Conservation (phyloP, 331 rosid species). For the Pyrus hybrid region DNA sequence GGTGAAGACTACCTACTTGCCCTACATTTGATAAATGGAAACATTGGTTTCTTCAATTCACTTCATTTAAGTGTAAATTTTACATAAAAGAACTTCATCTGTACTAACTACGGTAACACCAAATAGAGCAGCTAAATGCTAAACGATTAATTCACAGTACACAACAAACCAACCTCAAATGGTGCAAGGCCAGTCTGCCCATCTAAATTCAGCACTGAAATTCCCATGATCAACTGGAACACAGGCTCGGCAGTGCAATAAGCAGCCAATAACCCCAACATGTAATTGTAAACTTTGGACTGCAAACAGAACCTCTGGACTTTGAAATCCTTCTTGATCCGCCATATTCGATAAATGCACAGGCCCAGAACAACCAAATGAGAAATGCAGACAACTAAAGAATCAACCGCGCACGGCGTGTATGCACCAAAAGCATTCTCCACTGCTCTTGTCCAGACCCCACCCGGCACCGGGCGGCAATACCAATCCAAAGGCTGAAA, state of each 20-base stretch:
- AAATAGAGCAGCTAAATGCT: background rate
- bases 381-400: constrained; percentile 57
- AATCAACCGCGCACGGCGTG: constrained; percentile 78
- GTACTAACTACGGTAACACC: background rate
- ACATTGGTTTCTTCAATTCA: background rate
- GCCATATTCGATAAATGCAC: constrained; percentile 74
- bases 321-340: constrained; percentile 52
- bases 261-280: constrained; percentile 59
- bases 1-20: background rate
- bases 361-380: constrained; percentile 62
- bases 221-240: constrained; percentile 71
- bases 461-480: constrained; percentile 73
- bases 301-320: constrained; percentile 59
- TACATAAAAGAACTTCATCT: background rate
- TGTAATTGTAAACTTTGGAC: constrained; percentile 70
- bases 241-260: constrained; percentile 67
- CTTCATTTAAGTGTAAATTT: background rate
- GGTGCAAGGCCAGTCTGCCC: constrained; percentile 77
- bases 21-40: background rate
- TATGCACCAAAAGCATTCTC: constrained; percentile 78
- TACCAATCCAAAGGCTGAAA: constrained; percentile 66
- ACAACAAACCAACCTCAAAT: constrained; percentile 61
- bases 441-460: constrained; percentile 71
- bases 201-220: constrained; percentile 72
- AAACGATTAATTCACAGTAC: background rate